phyloP scores from a whole-genome alignment of 805 yeast genomes.

The Kodamaea hsintzibuensis region DNA sequence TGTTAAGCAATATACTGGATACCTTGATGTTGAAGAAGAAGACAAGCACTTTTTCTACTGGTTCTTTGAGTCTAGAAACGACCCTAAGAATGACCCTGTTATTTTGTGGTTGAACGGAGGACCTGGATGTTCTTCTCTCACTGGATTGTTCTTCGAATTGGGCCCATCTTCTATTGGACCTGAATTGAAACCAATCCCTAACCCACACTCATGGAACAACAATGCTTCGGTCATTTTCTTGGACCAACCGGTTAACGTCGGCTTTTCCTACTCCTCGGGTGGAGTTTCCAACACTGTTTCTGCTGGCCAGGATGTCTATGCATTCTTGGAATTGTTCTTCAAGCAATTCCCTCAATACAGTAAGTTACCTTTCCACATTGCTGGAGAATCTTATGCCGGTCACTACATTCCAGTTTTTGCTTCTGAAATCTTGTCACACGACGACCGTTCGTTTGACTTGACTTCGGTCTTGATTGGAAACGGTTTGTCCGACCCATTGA shows the following conservation, averaged over 20 bases:
- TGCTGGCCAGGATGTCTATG: slow-evolving; percentile 86
- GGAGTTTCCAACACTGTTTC: slow-evolving; percentile 70
- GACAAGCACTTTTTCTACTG: slow-evolving; percentile 93
- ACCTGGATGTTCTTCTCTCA: slow-evolving; percentile 91
- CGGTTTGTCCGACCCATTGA: slow-evolving; percentile 84
- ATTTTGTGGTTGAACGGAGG: slow-evolving; percentile 95
- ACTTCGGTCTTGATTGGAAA: slow-evolving; percentile 87
- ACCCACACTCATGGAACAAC: slow-evolving; percentile 88
- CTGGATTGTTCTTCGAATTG: slow-evolving; percentile 87
- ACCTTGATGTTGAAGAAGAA: slow-evolving; percentile 75
- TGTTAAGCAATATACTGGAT: slow-evolving; percentile 83
- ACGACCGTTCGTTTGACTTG: slow-evolving; percentile 55
- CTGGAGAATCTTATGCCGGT: slow-evolving; percentile 94
- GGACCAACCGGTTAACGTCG: slow-evolving; percentile 94
- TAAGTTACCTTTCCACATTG: slow-evolving; percentile 70
- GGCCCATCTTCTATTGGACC: slow-evolving; percentile 81
- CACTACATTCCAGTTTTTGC: slow-evolving; percentile 93
- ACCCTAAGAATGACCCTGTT: slow-evolving; percentile 83
- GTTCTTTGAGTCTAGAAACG: slow-evolving; percentile 90
- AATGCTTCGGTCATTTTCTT: slow-evolving; percentile 88
- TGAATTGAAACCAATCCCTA: slow-evolving; percentile 67
- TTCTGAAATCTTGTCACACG: slow-evolving; percentile 69
- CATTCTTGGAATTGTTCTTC: slow-evolving; percentile 81
- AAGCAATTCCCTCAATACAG: slow-evolving; percentile 75
- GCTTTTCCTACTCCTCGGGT: slow-evolving; percentile 76